Conservation (phyloP, 2,329 filamentous ascomycete species). For the Coniochaeta prunicola region DNA sequence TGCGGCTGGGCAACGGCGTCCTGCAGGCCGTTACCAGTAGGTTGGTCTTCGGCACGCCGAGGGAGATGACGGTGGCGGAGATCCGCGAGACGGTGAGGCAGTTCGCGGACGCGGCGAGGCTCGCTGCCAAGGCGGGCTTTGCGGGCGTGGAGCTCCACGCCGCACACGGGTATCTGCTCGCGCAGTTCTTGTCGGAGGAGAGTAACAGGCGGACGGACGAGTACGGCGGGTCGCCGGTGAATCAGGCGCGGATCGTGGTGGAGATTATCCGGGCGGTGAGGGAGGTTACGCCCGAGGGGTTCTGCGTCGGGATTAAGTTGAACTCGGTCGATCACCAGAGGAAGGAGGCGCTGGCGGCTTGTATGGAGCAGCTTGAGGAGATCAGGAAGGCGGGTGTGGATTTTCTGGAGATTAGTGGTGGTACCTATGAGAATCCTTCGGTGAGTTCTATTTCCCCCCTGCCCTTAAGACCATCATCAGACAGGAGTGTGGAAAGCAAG, state of each 20-base stretch:
- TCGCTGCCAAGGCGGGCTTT: conserved; percentile 38
- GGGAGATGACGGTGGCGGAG: conserved; percentile 46
- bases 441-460: conserved; percentile 20
- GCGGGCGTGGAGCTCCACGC: conserved; percentile 37
- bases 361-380: conserved; percentile 48
- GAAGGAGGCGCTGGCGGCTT: conserved; percentile 37
- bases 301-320: conserved; percentile 47
- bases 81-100: conserved; percentile 43
- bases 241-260: conserved; percentile 40
- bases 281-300: conserved; percentile 25
- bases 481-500: too few species aligned
- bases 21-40: conserved; percentile 22
- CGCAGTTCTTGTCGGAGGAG: conserved; percentile 44
- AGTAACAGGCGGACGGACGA: conserved; percentile 45
- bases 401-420: conserved; percentile 62
- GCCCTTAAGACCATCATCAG: neutral
- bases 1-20: conserved; percentile 31
- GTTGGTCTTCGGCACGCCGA: conserved; percentile 44
- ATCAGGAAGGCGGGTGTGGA: conserved; percentile 47
- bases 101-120: conserved; percentile 44
- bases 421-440: conserved; percentile 46
- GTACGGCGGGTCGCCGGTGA: conserved; percentile 45
- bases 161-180: conserved; percentile 51
- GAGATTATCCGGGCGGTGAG: conserved; percentile 40
- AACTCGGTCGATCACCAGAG: conserved; percentile 51